Conservation (phyloP, 305 asterid species). For the Plantago coronopus region DNA sequence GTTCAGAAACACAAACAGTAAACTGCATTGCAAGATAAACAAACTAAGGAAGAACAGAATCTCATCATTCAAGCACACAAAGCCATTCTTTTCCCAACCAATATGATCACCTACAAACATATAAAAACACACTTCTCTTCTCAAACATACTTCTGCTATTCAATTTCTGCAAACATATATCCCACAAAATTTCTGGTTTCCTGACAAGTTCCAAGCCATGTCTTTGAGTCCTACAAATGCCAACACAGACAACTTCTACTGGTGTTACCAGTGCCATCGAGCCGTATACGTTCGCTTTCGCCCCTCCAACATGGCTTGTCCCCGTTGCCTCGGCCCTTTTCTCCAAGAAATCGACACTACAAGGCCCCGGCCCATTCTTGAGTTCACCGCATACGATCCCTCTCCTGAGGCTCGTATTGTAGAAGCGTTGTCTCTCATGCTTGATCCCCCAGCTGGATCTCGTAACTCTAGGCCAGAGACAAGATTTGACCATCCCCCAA, state of each 20-base stretch:
- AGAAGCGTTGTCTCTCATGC: slow-evolving; percentile 65
- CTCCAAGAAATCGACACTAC: slow-evolving; percentile 46
- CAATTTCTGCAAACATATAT: not conserved
- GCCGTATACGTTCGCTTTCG: slow-evolving; percentile 41
- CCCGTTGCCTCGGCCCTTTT: slow-evolving; percentile 67
- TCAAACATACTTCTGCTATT: not conserved
- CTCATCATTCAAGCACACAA: slow-evolving; percentile 31
- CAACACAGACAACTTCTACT: slow-evolving; percentile 40
- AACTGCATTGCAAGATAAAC: slow-evolving; percentile 18
- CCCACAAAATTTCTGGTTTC: not conserved
- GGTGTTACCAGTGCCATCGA: slow-evolving; percentile 91
- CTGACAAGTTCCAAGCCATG: slow-evolving; percentile 20
- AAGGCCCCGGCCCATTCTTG: slow-evolving; percentile 41
- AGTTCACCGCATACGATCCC: slow-evolving; percentile 67
- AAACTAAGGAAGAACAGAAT: slow-evolving; percentile 26
- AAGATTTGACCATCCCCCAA: slow-evolving; percentile 17
- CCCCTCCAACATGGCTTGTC: slow-evolving; percentile 49
- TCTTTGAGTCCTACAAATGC: slow-evolving; percentile 34
- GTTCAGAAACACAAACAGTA: slow-evolving; percentile 3
- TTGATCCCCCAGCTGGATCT: slow-evolving; percentile 36
- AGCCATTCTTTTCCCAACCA: slow-evolving; percentile 49
- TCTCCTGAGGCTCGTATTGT: slow-evolving; percentile 79
- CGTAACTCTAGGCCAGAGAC: slow-evolving; percentile 18
- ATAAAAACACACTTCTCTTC: not conserved
- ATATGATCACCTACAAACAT: slow-evolving; percentile 14